These are phyloP conservation scores for Pseudopithomyces maydicus DNA, from an alignment of 2,329 filamentous ascomycete species.

Conservation along the genomic window DNA sequence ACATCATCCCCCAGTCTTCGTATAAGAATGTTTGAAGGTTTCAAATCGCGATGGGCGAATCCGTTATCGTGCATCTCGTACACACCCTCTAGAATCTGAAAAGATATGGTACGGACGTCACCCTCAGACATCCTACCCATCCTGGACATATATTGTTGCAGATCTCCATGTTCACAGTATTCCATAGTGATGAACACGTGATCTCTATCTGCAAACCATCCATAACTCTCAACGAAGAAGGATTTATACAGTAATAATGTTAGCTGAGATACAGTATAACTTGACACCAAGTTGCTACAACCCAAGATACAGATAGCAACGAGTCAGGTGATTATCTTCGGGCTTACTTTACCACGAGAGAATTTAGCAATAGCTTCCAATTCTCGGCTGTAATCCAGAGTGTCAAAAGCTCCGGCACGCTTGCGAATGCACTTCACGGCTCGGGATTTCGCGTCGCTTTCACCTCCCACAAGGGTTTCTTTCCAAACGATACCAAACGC, in stretches of 20 bases:
- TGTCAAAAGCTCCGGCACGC: not conserved
- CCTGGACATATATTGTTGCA: slow-evolving; percentile 32
- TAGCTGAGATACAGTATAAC: slow-evolving; percentile 2
- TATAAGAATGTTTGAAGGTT: slow-evolving; percentile 48
- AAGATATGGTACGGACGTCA: slow-evolving; percentile 31
- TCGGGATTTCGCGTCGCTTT: slow-evolving; percentile 3
- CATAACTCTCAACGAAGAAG: slow-evolving; percentile 36
- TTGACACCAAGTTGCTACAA: not conserved
- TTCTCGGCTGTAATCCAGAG: slow-evolving; percentile 21
- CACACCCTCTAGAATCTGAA: slow-evolving; percentile 43
- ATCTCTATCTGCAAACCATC: slow-evolving; percentile 44
- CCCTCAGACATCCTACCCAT: slow-evolving; percentile 23
- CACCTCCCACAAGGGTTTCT: slow-evolving; percentile 9
- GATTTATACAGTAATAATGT: slow-evolving; percentile 16
- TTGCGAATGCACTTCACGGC: slow-evolving; percentile 24
- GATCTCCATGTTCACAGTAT: slow-evolving; percentile 42
- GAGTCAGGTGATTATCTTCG: not conserved
- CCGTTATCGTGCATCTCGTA: slow-evolving; percentile 41
- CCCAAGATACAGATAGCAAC: not conserved
- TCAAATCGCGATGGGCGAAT: slow-evolving; percentile 47
- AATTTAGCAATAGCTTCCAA: slow-evolving; percentile 30
- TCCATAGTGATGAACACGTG: slow-evolving; percentile 47
- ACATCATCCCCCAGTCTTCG: slow-evolving; percentile 7
- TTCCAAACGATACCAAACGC: slow-evolving; percentile 14
- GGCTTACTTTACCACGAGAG: slow-evolving; percentile 16